phyloP scores from a whole-genome alignment of 768 basidiomycete species.

The Podaxis pistillaris region DNA sequence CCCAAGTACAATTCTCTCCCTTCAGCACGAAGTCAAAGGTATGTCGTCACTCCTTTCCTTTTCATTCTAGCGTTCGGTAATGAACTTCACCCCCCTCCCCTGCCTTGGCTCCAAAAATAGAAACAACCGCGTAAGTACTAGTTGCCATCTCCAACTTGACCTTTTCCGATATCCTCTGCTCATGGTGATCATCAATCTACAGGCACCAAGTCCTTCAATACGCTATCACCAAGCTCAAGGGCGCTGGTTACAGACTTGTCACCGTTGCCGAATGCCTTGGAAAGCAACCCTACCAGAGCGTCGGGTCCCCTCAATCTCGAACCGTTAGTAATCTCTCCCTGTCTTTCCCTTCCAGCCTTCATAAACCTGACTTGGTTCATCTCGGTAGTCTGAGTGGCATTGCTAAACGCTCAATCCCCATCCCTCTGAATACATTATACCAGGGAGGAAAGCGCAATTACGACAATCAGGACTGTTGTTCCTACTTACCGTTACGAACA shows the following conservation, averaged over 20 bases:
- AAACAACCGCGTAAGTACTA: conserved; percentile 21
- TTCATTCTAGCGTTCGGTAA: background rate
- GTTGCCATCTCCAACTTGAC: background rate
- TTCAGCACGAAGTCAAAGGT: background rate
- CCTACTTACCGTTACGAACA: too few relatives aligned
- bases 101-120: conserved; percentile 13
- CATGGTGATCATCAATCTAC: background rate
- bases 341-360: too few relatives aligned
- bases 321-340: background rate
- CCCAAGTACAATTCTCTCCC: background rate
- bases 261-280: conserved; percentile 40
- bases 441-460: too few relatives aligned
- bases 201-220: background rate
- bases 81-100: background rate
- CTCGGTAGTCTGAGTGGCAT: too few relatives aligned
- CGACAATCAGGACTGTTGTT: too few relatives aligned
- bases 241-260: conserved; percentile 35
- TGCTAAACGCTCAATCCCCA: too few relatives aligned
- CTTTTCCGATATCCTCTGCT: background rate
- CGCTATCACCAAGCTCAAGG: conserved; percentile 18
- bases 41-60: background rate
- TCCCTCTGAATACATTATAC: too few relatives aligned
- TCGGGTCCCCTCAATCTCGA: conserved; percentile 14
- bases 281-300: conserved; percentile 27
- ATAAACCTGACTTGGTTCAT: too few relatives aligned